Percentiles rank a stretch among this genome's conserved stretches.
These are phyloP conservation scores for Coemansia erecta DNA, from an alignment of 192 early-diverging fungal genomes.

Conservation along the genomic window DNA sequence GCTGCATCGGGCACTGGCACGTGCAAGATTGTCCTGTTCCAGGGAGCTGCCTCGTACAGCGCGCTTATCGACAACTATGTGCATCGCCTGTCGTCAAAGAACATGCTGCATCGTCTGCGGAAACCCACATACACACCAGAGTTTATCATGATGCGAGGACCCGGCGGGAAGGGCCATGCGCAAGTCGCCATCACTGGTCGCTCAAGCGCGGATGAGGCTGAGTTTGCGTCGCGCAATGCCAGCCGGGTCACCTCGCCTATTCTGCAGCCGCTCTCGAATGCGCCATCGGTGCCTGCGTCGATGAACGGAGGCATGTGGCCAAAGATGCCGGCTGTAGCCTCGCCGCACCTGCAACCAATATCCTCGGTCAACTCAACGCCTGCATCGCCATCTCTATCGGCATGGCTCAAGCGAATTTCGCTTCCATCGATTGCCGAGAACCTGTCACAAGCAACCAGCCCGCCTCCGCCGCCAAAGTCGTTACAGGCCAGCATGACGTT, in stretches of 20 bases:
- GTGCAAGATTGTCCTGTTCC: constrained; percentile 78
- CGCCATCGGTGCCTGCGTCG: constrained; percentile 17
- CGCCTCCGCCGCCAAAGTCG: constrained; percentile 63
- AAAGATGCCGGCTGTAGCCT: constrained; percentile 44
- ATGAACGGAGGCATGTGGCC: constrained; percentile 22
- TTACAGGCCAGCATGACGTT: constrained; percentile 87
- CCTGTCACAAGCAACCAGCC: constrained; percentile 50
- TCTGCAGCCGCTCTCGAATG: constrained; percentile 41
- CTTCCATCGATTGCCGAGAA: constrained; percentile 55
- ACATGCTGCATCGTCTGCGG: constrained; percentile 61
- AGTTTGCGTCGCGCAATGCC: constrained; percentile 31
- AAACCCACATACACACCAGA: constrained; percentile 73
- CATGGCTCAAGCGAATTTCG: constrained; percentile 56
- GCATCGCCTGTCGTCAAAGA: constrained; percentile 63
- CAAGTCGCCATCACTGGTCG: constrained; percentile 62
- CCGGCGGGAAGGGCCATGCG: constrained; percentile 84
- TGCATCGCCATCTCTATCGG: constrained; percentile 50
- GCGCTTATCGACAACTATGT: constrained; percentile 83
- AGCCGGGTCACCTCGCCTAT: constrained; percentile 46
- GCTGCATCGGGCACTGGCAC: constrained; percentile 52
- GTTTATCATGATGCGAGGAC: constrained; percentile 94
- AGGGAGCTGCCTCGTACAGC: constrained; percentile 85
- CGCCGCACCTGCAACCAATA: constrained; percentile 45
- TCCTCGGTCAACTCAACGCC: constrained; percentile 47
- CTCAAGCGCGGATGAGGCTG: constrained; percentile 34